These are phyloP conservation scores for Chalciporus pseudorubinellus DNA, from an alignment of 768 basidiomycete genomes.

Conservation along the genomic window DNA sequence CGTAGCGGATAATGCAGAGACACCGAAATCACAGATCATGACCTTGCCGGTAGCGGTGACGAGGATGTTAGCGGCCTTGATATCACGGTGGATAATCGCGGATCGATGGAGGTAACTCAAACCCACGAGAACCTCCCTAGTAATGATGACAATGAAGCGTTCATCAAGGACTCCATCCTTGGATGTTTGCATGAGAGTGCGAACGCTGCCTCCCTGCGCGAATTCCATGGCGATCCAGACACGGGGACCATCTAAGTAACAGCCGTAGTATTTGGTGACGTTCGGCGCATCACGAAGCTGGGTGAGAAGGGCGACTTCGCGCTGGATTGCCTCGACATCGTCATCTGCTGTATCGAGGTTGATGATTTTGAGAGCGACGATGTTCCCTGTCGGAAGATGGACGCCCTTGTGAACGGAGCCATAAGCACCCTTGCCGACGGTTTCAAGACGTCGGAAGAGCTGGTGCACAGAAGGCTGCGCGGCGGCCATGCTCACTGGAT, in stretches of 20 bases:
- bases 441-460: constrained; percentile 82
- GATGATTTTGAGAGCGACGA: constrained; percentile 98
- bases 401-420: constrained; percentile 93
- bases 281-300: constrained; percentile 89
- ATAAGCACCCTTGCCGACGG: constrained; percentile 94
- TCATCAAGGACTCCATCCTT: constrained; percentile 79
- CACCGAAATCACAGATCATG: constrained; percentile 97
- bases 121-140: constrained; percentile 84
- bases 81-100: constrained; percentile 93
- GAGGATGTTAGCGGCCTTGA: constrained; percentile 97
- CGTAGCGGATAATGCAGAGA: constrained; percentile 86
- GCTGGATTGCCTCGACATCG: constrained; percentile 94
- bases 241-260: constrained; percentile 89
- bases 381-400: constrained; percentile 78
- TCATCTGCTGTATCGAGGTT: constrained; percentile 96
- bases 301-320: constrained; percentile 88
- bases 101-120: constrained; percentile 91
- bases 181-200: constrained; percentile 88
- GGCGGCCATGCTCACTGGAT: constrained; percentile 24
- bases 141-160: constrained; percentile 82
- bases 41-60: constrained; percentile 86
- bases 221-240: constrained; percentile 99
- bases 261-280: constrained; percentile 95
- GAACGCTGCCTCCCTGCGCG: constrained; percentile 91
- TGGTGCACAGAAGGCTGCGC: constrained; percentile 67